Base-by-base conservation (phyloP, 2,329 filamentous ascomycete species). In the Hortaea werneckii region DNA sequence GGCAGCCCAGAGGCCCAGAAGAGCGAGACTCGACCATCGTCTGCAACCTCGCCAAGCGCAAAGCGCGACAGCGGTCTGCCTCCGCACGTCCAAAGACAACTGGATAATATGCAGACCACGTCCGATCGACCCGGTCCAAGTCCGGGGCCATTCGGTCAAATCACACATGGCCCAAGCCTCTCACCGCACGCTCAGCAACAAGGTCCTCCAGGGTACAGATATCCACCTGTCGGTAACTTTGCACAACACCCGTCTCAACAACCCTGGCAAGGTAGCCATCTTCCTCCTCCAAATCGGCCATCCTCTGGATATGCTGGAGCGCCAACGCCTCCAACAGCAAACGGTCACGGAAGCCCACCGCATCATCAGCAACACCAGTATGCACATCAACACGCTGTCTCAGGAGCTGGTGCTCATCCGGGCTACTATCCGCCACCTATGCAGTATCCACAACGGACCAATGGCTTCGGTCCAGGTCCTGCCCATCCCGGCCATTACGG, bases 161-260 rank as follows among this genome's bases (percentile, higher is more conserved):
- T 66, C 46, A 65, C 63, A 44, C 66, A 67, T 51, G 68, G 68
- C 4, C 68, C 68, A 4, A 68, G 64, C 46, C 59, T 71, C 6
- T 69, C 68, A 37, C 68, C 70, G 12, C 65, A 68, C 13, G 68
- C 66, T 11, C 69, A 72, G 51, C 59, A 61, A 46, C 62, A 65
- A 39, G 67, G 66, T 27, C 66, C 67, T 26, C 66, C 67, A 34
- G 67, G 67, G 11, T 54, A 58, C 45, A 52, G 56, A 10, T 58
- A 54, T 42, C 58, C 58, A 35, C 55, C 58, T 3, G 49, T 61
- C 6, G 42, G 45, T 30, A 59, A 61, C 46, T 59, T 61, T 41
- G 58, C 56, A 29, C 49, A 55, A n/a, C 54, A 51, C 29, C 50
- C 53, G 20, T 55, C 58, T 27, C 58, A 63, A 43, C 54, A 58